These are phyloP conservation scores for Monosporascus sp. DNA, from an alignment of 2,329 filamentous ascomycete species.

Conservation along the genomic window DNA sequence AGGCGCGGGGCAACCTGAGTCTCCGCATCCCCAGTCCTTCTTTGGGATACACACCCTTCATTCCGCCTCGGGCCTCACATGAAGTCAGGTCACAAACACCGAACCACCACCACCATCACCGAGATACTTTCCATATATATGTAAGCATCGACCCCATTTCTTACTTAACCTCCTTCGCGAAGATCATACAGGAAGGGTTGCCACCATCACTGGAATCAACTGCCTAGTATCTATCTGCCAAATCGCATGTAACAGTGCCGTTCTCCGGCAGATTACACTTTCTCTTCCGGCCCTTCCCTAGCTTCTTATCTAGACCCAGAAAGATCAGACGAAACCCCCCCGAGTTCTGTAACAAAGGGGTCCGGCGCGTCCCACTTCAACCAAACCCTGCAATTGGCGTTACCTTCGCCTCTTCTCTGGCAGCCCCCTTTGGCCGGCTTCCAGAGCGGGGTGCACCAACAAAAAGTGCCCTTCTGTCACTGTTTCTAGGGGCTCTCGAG, in stretches of 20 bases:
- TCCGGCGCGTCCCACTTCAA: background rate
- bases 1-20: too few species aligned
- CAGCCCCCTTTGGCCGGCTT: background rate
- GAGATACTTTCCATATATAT: background rate
- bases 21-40: too few species aligned
- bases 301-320: conserved; percentile 1
- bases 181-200: conserved; percentile 20
- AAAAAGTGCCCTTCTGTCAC: background rate
- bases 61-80: too few species aligned
- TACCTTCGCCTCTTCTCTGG: background rate
- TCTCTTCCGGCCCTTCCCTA: conserved; percentile 4
- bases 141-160: conserved; percentile 1
- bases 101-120: background rate
- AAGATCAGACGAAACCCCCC: conserved; percentile 10
- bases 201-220: background rate
- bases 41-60: too few species aligned
- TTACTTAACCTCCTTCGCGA: conserved; percentile 11
- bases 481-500: background rate
- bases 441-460: background rate
- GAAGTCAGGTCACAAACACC: background rate
- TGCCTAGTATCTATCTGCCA: background rate
- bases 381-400: background rate
- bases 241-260: background rate
- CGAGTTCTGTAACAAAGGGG: background rate
- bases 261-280: conserved; percentile 3